Evolutionary conservation across 2,329 filamentous ascomycete species (phyloP).

Genomic region (Pestalotiopsis sp.): DNA sequence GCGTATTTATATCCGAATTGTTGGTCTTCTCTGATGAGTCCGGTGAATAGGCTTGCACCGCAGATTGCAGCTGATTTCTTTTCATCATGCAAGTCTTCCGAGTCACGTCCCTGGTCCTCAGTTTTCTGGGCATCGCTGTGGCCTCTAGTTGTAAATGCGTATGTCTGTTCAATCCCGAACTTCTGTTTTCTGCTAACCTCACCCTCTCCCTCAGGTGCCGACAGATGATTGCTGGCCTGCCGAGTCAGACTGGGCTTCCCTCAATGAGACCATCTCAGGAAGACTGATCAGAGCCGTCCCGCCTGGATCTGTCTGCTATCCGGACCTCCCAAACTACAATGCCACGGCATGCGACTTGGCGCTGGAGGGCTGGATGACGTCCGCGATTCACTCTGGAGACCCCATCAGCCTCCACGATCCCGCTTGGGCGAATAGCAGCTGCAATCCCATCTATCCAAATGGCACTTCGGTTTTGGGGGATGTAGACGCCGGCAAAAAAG

Average conservation of each 20-base stretch:
- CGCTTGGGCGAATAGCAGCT: background rate
- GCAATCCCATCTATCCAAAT: background rate
- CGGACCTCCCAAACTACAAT: constrained; percentile 16
- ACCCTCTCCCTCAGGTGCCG: background rate
- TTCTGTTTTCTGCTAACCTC: background rate
- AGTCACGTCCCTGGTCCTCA: background rate
- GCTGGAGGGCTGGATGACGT: background rate
- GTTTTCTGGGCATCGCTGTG: background rate
- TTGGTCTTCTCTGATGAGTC: background rate
- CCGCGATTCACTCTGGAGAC: background rate
- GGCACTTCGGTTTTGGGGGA: background rate
- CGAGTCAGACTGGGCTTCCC: constrained; percentile 29
- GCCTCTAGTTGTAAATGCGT: background rate
- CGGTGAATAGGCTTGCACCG: no score
- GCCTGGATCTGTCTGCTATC: constrained; percentile 34
- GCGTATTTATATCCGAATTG: background rate
- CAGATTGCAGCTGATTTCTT: background rate
- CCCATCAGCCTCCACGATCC: background rate
- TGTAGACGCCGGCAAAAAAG: background rate
- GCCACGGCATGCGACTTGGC: background rate
- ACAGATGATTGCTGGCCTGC: constrained; percentile 27
- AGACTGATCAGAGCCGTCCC: constrained; percentile 35
- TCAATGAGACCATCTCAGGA: constrained; percentile 32
- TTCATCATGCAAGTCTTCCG: background rate
- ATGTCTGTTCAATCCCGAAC: background rate